A percentile compares a stretch with the other conserved stretches of the same genome.
These are phyloP conservation scores for Eucalyptus globulus DNA, from an alignment of 345 rosid genomes.

Conservation along the genomic window DNA sequence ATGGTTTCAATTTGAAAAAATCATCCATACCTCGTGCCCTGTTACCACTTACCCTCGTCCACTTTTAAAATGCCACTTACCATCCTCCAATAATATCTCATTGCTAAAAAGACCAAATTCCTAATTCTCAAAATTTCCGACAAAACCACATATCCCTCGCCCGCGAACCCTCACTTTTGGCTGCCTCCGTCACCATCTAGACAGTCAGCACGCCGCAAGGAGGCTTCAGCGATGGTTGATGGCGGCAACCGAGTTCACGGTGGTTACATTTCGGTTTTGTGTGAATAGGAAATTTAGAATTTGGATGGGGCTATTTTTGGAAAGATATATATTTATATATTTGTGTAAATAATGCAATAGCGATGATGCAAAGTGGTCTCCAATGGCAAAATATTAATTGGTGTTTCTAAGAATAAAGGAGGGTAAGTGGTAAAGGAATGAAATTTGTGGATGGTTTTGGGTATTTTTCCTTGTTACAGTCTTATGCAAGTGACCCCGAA, in stretches of 20 bases:
- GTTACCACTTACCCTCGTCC: background rate
- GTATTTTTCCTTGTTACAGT: background rate
- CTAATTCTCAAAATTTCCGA: background rate
- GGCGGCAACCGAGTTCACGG: background rate
- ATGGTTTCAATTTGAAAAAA: background rate
- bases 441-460: background rate
- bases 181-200: background rate
- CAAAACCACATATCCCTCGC: background rate
- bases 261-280: background rate
- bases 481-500: background rate
- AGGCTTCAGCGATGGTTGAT: background rate
- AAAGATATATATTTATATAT: no score
- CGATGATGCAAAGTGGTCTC: background rate
- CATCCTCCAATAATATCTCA: background rate
- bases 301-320: background rate
- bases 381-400: background rate
- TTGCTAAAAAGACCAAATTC: background rate
- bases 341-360: background rate
- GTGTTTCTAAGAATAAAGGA: background rate
- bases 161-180: background rate
- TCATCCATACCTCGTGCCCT: background rate
- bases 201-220: background rate
- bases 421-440: background rate
- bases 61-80: background rate
- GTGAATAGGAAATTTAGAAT: background rate